Evolutionary conservation across 495 filamentous ascomycete genomes (phyloP), one percentile per base, ranked within the genome.

Genomic region (Lichenothelia convexa): DNA sequence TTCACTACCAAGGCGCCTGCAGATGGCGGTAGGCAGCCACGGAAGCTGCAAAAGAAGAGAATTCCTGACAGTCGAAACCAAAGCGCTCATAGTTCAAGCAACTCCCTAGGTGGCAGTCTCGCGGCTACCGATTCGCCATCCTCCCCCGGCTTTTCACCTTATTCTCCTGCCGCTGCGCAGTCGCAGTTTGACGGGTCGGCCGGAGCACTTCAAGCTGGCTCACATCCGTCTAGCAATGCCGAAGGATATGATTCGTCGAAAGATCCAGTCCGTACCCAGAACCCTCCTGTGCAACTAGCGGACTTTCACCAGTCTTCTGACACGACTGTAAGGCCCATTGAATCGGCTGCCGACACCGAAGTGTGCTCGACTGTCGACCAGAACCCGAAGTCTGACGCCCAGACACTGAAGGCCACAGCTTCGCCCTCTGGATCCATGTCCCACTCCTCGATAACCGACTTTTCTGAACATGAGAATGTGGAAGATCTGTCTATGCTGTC

Each of bases 21-120:
- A n/a, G n/a, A n/a, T n/a, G n/a, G n/a, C 9, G 32, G 31, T 11
- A 65, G 78, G 31, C 74, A 75, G 48, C 78, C 81, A 2, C 92
- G 91, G 42, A 87, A 87, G 54, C 55, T 94, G 43, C 74, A 68
- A 49, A 94, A 94, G 58, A 86, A 79, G 58, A 68, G 77, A 26
- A 60, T 79, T 19, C 73, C 75, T 1, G 71, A 73, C 13, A 80
- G 77, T 46, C 62, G 73, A 13, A 82, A 80, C 44, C 73, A 68
- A 20, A 91, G 84, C 45, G 83, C 86, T 1, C 80, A 92, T 40
- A 89, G 81, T 41, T 94, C 86, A 5, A 73, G 71, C 5, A 67
- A 75, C 1, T 92, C 84, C 2, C 58, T 94, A 12, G 63, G 69
- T 21, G 60, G 58, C 21, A 19, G 31, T 26, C 19, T 17, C 13